phyloP scores from a whole-genome alignment of 768 basidiomycete species.

The Phlebiopsis flavidoalba region DNA sequence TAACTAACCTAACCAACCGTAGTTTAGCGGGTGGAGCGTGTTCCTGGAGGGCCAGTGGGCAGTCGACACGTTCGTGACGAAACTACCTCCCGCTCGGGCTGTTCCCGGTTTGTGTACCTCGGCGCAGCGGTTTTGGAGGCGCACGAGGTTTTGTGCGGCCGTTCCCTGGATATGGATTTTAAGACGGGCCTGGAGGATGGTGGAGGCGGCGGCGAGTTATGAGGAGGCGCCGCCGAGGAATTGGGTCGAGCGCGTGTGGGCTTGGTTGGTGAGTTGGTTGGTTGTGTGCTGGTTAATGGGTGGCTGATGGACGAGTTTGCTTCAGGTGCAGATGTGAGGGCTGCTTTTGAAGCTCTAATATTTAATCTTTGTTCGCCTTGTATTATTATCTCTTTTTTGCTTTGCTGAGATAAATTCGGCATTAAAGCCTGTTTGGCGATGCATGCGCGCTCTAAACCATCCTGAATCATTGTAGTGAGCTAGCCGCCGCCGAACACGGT shows the following conservation, averaged over 20 bases:
- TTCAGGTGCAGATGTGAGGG: too few species aligned
- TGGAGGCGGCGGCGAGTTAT: conserved; percentile 32
- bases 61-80: conserved; percentile 72
- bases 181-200: conserved; percentile 44
- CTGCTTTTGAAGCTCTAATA: too few species aligned
- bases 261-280: conserved; percentile 57
- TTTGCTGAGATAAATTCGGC: too few species aligned
- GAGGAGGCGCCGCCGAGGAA: conserved; percentile 73
- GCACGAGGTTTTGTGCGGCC: conserved; percentile 39
- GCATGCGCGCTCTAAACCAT: too few species aligned
- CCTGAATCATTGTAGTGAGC: too few species aligned
- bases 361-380: too few species aligned
- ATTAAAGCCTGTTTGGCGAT: too few species aligned
- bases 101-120: conserved; percentile 74
- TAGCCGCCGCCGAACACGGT: too few species aligned
- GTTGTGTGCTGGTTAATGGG: too few species aligned
- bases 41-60: conserved; percentile 52
- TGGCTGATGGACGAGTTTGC: too few species aligned
- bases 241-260: conserved; percentile 66
- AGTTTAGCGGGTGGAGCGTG: conserved; percentile 47
- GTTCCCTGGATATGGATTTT: conserved; percentile 80
- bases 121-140: conserved; percentile 51
- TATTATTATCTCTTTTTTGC: background rate
- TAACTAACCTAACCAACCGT: background rate
- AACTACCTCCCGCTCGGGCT: conserved; percentile 64